Base-by-base conservation (phyloP, 2,329 filamentous ascomycete species). In the Alternaria sp. region DNA sequence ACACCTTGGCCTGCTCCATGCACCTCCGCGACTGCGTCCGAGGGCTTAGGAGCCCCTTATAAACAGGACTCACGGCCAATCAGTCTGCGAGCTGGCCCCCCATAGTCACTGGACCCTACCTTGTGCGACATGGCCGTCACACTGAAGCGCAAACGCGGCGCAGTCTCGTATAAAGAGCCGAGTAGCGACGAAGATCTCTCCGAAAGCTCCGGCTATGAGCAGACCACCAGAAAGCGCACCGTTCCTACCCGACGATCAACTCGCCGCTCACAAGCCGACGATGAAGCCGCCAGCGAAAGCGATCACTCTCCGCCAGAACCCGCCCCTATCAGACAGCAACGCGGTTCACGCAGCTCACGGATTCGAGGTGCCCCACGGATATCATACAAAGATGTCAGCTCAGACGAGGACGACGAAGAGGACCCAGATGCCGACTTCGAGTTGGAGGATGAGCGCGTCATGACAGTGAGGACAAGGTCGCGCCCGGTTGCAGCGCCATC, bases 151-250 rank as follows among this genome's bases (percentile, higher is more conserved):
- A 79, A 77, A 66, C 70, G 78, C 50, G 74, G 66, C 49, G 63
- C 73, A 47, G 70, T 80, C 45, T 80, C 78, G 28, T 80, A 80
- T 57, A 75, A 71, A 56, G 79, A 80, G 60, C 74, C 74, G 33
- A 79, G 75, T 58, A 78, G 72, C 58, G 75, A 78, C 23, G 76
- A 79, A 6, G 76, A 75, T 25, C 18, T 72, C 1, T 70, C 71
- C 7, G 69, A 68, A 5, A 65, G 66, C 56, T 72, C 72, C 20
- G 73, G 62, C 9, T 30, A 64, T 2, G 71, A 68, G 12, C 56
- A 23, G 20, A 43, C 26, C 4, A 25, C 63, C 8, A 58, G 50
- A n/a, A 71, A 71, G 63, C 73, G 65, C 41, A 25, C 60, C 25
- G 57, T 60, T 14, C 72, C 74, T 10, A 67, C 70, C 18, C 72